phyloP scores from a whole-genome alignment of 108 stramenopile species.

The Fragilaria radians region DNA sequence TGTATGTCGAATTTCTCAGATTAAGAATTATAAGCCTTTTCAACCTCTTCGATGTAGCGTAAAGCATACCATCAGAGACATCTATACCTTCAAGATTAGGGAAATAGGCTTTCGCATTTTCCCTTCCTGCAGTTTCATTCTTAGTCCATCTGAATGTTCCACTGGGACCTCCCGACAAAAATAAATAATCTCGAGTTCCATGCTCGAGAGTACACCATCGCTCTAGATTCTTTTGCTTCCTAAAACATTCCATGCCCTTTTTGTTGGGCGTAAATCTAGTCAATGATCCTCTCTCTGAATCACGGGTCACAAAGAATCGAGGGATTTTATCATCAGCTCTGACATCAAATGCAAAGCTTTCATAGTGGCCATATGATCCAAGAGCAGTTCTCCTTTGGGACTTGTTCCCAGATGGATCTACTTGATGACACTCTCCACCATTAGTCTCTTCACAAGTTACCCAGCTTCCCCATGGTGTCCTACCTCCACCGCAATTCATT shows the following conservation, averaged over 20 bases:
- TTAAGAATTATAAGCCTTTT: slow-evolving; percentile 10
- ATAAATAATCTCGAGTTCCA: slow-evolving; percentile 1
- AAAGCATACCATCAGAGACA: slow-evolving; percentile 22
- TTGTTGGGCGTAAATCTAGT: slow-evolving; percentile 6
- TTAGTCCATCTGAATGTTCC: slow-evolving; percentile 20
- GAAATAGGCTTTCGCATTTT: slow-evolving; percentile 12
- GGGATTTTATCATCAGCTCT: neutral
- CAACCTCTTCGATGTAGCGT: slow-evolving; percentile 21
- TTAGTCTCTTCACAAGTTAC: slow-evolving; percentile 22
- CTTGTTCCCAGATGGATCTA: slow-evolving; percentile 9
- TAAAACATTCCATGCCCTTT: neutral
- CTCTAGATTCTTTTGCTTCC: neutral
- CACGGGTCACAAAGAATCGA: slow-evolving; percentile 9
- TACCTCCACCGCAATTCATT: slow-evolving; percentile 31
- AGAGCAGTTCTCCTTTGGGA: neutral
- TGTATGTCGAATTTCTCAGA: slow-evolving; percentile 3
- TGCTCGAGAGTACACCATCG: neutral
- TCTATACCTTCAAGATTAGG: slow-evolving; percentile 43
- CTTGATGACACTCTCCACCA: slow-evolving; percentile 20
- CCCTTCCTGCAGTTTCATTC: neutral
- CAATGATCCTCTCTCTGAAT: slow-evolving; percentile 6
- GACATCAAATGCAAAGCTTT: slow-evolving; percentile 3
- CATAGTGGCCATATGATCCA: neutral
- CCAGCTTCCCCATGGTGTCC: slow-evolving; percentile 27
- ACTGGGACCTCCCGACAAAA: slow-evolving; percentile 1